Evolutionary conservation across 2,329 filamentous ascomycete species (phyloP), one percentile per base, ranked within the genome.

Genomic region (Ambrosiella xylebori): DNA sequence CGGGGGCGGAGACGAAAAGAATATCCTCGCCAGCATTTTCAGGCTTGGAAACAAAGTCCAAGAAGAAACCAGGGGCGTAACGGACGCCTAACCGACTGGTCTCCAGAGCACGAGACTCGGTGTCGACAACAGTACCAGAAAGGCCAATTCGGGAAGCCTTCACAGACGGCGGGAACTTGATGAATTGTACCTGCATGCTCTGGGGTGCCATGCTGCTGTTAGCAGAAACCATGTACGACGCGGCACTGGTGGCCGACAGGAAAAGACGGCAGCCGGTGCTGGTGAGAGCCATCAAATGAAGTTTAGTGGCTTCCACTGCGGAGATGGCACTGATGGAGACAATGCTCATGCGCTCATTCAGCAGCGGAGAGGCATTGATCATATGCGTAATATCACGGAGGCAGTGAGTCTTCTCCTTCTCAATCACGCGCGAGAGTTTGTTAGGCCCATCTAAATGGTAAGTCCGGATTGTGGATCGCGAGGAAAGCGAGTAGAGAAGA

Each of bases 101-200:
- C 2, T 73, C 66, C 64, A 78, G 73, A 61, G 71, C 70, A 55
- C 70, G 70, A 56, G 75, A 80, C 62, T 75, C 72, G 61, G 73
- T 64, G 64, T 79, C 74, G 8, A 76, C 67, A 27, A 19, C 27
- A 35, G 37, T 54, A 1, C 70, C 64, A 1, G 69, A 64, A 38
- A 77, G 74, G n/a, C 64, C 64, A 11, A 49, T 54, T 58, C 41
- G n/a, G 66, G 64, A 40, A 17, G 64, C 69, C 61, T 63, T 70
- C 60, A 70, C 72, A 44, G 73, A 69, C 0, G 93, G 93, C 1
- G 94, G 93, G 60, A 95, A 95, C 67, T 93, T 94, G 69, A 98
- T 88, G 66, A 95, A 93, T 64, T 94, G 86, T n/a, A 96, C 82
- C 69, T 96, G 90, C 88, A 98, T 96, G 70, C 88, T 96, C 64